Percentiles rank a stretch among this genome's conserved stretches.
phyloP scores from a whole-genome alignment of 176 grass and related monocot genomes.

The Saccharum officinarum region DNA sequence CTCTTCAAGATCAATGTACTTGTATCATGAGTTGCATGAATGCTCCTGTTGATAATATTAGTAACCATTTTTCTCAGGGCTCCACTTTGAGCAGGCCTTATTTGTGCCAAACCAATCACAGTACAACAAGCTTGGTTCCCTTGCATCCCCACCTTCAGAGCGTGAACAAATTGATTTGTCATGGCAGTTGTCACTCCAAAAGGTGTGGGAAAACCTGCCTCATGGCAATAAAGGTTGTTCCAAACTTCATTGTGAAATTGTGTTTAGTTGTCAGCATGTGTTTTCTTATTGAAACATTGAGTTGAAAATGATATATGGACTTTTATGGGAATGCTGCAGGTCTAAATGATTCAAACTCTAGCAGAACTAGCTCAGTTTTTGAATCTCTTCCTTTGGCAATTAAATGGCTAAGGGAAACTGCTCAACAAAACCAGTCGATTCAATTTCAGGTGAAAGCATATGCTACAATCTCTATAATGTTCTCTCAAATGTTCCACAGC shows the following conservation, averaged over 20 bases:
- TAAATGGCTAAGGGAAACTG: conserved; percentile 80
- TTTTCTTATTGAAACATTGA: conserved; percentile 35
- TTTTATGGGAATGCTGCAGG: conserved; percentile 39
- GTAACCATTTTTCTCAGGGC: conserved; percentile 46
- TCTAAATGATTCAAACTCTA: conserved; percentile 41
- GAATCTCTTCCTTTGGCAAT: conserved; percentile 76
- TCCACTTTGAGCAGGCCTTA: conserved; percentile 79
- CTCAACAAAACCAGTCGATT: conserved; percentile 55
- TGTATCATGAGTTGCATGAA: conserved; percentile 20
- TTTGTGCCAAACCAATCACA: conserved; percentile 94
- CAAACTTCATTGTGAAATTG: conserved; percentile 13
- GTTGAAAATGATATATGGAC: conserved; percentile 36
- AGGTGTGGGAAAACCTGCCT: conserved; percentile 67
- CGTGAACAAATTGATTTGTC: conserved; percentile 78
- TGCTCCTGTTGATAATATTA: conserved; percentile 15
- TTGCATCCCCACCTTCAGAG: conserved; percentile 66
- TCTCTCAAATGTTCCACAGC: conserved; percentile 20
- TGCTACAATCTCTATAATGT: conserved; percentile 4
- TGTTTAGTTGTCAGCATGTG: conserved; percentile 23
- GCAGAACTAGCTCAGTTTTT: conserved; percentile 60
- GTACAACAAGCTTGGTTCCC: conserved; percentile 79
- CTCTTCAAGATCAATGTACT: conserved; percentile 7
- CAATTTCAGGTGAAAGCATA: conserved; percentile 62
- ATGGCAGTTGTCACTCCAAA: conserved; percentile 86
- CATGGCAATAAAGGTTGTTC: conserved; percentile 61